These are phyloP conservation scores for Coemansia pectinata DNA, from an alignment of 192 early-diverging fungal genomes.

Conservation along the genomic window DNA sequence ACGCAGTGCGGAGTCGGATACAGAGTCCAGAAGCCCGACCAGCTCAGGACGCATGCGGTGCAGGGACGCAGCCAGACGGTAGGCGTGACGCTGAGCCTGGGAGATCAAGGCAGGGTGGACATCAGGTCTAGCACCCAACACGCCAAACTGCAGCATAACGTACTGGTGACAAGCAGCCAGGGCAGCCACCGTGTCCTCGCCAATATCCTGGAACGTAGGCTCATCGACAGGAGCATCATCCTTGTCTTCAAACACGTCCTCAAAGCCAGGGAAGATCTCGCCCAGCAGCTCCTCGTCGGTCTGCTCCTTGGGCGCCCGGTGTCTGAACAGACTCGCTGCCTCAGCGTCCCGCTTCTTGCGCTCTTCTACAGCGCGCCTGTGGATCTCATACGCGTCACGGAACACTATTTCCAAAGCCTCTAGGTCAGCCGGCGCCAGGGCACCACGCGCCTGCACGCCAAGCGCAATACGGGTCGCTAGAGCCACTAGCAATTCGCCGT, in stretches of 20 bases:
- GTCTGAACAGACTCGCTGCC: slow-evolving; percentile 40
- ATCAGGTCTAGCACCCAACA: slow-evolving; percentile 3
- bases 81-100: slow-evolving; percentile 30
- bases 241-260: slow-evolving; percentile 59
- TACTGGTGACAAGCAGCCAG: slow-evolving; percentile 58
- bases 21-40: neutral
- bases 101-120: slow-evolving; percentile 11
- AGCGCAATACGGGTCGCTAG: slow-evolving; percentile 22
- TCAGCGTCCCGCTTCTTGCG: slow-evolving; percentile 31
- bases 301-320: slow-evolving; percentile 51
- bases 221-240: slow-evolving; percentile 23
- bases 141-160: slow-evolving; percentile 54
- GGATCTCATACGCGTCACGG: slow-evolving; percentile 40
- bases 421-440: slow-evolving; percentile 19
- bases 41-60: slow-evolving; percentile 19
- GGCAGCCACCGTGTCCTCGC: slow-evolving; percentile 53
- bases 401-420: slow-evolving; percentile 29
- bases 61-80: slow-evolving; percentile 29
- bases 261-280: slow-evolving; percentile 84
- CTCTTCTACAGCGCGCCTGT: slow-evolving; percentile 35
- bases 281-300: slow-evolving; percentile 70
- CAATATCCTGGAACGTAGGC: slow-evolving; percentile 50
- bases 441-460: slow-evolving; percentile 41
- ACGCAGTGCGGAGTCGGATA: slow-evolving; percentile 23
- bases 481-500: slow-evolving; percentile 30